A percentile compares a stretch with the other conserved stretches of the same genome.
Conservation (phyloP, 257 asterid species). For the Nicotiana noctiflora region DNA sequence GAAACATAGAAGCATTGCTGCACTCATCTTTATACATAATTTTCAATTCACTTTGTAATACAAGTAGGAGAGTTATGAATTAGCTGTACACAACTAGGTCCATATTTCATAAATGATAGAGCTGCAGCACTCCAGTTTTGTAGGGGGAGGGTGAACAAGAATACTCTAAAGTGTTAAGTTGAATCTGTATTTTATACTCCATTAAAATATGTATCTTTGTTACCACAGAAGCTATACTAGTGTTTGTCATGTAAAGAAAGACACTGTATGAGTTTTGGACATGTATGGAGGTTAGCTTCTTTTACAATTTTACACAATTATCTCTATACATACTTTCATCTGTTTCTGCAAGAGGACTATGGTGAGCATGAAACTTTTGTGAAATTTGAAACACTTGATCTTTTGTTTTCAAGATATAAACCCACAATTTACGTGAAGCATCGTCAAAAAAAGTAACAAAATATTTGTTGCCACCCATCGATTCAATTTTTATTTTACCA, state of each 20-base stretch:
- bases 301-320: not conserved
- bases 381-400: too few relatives aligned
- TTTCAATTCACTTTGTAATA: not conserved
- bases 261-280: not conserved
- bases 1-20: not conserved
- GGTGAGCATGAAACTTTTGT: too few relatives aligned
- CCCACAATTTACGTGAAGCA: too few relatives aligned
- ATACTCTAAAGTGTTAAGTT: not conserved
- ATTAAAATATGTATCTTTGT: not conserved
- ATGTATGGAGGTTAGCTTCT: not conserved
- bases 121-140: not conserved
- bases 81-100: not conserved
- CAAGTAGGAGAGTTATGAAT: not conserved
- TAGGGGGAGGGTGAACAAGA: not conserved
- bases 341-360: not conserved
- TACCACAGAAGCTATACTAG: not conserved
- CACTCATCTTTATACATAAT: not conserved
- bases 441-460: too few relatives aligned
- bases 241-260: not conserved
- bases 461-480: too few relatives aligned
- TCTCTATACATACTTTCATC: not conserved
- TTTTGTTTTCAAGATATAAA: too few relatives aligned
- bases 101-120: not conserved
- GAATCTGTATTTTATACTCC: not conserved
- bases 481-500: too few relatives aligned